Evolutionary conservation across 2,329 filamentous ascomycete species (phyloP).

Genomic region (Pyricularia grisea): DNA sequence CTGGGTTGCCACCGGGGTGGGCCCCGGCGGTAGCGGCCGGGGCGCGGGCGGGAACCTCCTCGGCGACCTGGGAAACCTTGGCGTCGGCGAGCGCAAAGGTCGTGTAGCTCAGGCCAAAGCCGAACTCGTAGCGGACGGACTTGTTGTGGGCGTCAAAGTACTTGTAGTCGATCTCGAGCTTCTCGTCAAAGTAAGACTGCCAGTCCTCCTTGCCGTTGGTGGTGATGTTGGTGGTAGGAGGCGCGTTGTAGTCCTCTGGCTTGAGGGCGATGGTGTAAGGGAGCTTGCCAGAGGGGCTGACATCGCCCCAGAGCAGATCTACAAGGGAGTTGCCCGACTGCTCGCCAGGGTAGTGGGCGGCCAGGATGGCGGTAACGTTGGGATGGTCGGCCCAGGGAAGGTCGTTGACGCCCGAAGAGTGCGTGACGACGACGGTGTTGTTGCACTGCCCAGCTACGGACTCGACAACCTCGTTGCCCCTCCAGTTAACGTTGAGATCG

Average conservation of each 20-base stretch:
- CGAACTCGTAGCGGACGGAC: conserved; percentile 54
- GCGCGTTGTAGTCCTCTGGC: conserved; percentile 35
- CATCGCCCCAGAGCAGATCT: conserved; percentile 51
- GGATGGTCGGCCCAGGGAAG: conserved; percentile 46
- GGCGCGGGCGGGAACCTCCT: conserved; percentile 32
- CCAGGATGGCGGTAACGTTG: conserved; percentile 55
- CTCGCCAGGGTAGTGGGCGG: conserved; percentile 50
- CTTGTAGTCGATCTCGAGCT: conserved; percentile 59
- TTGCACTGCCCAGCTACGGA: conserved; percentile 33
- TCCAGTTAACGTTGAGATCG: conserved; percentile 55
- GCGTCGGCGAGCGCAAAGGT: conserved; percentile 33
- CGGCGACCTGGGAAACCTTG: conserved; percentile 40
- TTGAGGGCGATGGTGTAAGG: conserved; percentile 61
- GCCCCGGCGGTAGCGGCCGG: not conserved
- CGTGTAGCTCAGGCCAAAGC: conserved; percentile 51
- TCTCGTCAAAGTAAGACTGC: conserved; percentile 47
- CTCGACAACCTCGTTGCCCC: conserved; percentile 39
- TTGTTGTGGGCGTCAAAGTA: conserved; percentile 52
- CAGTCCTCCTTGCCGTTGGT: conserved; percentile 25
- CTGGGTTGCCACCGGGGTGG: conserved; percentile 43
- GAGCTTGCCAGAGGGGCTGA: conserved; percentile 50
- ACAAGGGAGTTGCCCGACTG: conserved; percentile 51
- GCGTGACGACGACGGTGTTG: conserved; percentile 45
- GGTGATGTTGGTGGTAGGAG: conserved; percentile 24
- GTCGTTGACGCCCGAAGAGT: conserved; percentile 51